These are phyloP conservation scores for Lactarius vividus DNA, from an alignment of 768 basidiomycete genomes.

Conservation along the genomic window DNA sequence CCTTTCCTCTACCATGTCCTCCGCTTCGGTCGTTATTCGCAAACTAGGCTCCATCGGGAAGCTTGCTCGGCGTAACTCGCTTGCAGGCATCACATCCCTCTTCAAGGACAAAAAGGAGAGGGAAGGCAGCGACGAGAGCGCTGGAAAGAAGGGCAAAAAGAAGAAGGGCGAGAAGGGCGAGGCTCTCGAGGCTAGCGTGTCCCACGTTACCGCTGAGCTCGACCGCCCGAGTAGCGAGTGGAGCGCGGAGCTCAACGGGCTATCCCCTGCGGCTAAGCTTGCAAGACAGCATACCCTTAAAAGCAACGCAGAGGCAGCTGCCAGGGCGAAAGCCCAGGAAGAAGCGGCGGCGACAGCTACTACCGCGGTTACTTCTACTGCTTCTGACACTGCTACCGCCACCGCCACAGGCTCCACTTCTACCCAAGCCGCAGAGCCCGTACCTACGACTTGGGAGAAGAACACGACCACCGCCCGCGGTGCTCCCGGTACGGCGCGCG, in stretches of 20 bases:
- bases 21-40: constrained; percentile 93
- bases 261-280: constrained; percentile 87
- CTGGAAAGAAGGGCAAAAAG: constrained; percentile 47
- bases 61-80: constrained; percentile 81
- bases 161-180: constrained; percentile 60
- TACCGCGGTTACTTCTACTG: constrained; percentile 35
- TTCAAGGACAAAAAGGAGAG: constrained; percentile 82
- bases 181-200: constrained; percentile 67
- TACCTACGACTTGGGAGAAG: constrained; percentile 74
- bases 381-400: background rate
- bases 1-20: constrained; percentile 89
- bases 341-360: constrained; percentile 57
- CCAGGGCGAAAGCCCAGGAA: constrained; percentile 55
- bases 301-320: constrained; percentile 78
- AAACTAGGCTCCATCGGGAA: constrained; percentile 92
- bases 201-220: constrained; percentile 81
- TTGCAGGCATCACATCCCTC: constrained; percentile 87
- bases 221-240: constrained; percentile 68
- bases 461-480: constrained; percentile 66
- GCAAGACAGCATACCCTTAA: constrained; percentile 90
- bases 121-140: constrained; percentile 38
- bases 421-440: constrained; percentile 32
- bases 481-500: constrained; percentile 42
- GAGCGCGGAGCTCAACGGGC: constrained; percentile 57
- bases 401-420: constrained; percentile 37